Conservation (phyloP, 495 filamentous ascomycete species). For the Aspergillus indologenus region DNA sequence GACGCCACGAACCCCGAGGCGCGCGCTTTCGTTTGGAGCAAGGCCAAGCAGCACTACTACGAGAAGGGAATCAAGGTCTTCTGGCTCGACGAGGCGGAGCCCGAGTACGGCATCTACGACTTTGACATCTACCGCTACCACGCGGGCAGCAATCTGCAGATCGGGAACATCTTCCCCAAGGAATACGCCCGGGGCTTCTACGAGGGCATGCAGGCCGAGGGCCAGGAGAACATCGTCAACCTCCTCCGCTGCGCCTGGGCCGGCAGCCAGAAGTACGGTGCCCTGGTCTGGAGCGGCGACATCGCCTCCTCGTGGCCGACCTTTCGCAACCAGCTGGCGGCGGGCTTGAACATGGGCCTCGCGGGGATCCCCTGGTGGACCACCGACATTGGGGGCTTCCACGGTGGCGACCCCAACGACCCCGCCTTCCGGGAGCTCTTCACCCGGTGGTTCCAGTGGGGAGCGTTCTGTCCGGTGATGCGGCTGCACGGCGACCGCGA, state of each 20-base stretch:
- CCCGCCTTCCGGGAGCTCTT: conserved; percentile 55
- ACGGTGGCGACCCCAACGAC: conserved; percentile 53
- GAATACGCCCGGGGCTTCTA: conserved; percentile 55
- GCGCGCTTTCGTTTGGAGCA: conserved; percentile 51
- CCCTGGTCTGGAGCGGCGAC: conserved; percentile 58
- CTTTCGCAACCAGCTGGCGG: conserved; percentile 53
- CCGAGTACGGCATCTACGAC: conserved; percentile 57
- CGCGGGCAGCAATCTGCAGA: conserved; percentile 46
- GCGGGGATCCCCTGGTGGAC: conserved; percentile 59
- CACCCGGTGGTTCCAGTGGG: conserved; percentile 61
- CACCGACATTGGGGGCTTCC: conserved; percentile 59
- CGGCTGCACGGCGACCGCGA: conserved; percentile 58
- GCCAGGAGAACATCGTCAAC: conserved; percentile 52
- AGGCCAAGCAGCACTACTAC: conserved; percentile 53
- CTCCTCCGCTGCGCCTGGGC: conserved; percentile 59
- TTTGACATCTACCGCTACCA: conserved; percentile 59
- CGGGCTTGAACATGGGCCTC: conserved; percentile 57
- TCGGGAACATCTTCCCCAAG: conserved; percentile 55
- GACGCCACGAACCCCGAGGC: conserved; percentile 55
- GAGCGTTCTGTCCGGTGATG: conserved; percentile 58
- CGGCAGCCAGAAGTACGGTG: conserved; percentile 57
- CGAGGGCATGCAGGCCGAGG: conserved; percentile 49
- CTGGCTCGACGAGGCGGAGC: conserved; percentile 62
- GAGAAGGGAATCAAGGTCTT: conserved; percentile 55
- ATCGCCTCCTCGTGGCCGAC: conserved; percentile 55